Conservation (phyloP, 176 grass and related monocot genomes). For the Ensete glaucum region DNA sequence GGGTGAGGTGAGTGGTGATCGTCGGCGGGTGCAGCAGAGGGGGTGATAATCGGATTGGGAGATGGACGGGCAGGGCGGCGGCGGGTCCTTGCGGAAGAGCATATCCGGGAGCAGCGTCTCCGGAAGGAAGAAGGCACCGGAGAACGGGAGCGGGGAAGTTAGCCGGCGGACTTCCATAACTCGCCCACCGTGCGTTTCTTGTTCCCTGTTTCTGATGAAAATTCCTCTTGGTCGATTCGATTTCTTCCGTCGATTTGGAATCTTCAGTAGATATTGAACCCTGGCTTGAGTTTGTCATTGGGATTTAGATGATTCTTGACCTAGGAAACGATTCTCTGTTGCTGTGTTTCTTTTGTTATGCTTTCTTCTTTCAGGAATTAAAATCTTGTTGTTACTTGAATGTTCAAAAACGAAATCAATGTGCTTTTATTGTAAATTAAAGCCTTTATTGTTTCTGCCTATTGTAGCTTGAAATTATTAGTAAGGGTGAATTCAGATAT, state of each 20-base stretch:
- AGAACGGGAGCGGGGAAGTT: background rate
- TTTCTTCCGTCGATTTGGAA: background rate
- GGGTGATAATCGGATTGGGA: background rate
- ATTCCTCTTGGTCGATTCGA: background rate
- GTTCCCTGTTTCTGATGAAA: background rate
- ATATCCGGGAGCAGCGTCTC: conserved; percentile 17
- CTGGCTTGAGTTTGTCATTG: background rate
- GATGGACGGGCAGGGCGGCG: background rate
- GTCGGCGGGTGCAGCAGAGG: background rate
- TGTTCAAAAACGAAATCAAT: background rate
- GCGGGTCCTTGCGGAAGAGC: conserved; percentile 9
- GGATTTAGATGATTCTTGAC: background rate
- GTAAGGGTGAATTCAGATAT: background rate
- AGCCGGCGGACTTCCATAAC: conserved; percentile 24
- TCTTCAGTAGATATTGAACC: background rate
- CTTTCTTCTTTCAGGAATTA: background rate
- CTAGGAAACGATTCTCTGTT: background rate
- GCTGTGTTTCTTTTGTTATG: background rate
- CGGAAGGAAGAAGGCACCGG: conserved; percentile 7
- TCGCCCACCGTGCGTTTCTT: conserved; percentile 24
- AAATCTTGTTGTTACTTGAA: background rate
- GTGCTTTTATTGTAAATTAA: background rate
- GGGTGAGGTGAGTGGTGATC: background rate
- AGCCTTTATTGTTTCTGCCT: background rate
- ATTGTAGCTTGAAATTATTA: background rate